Percentiles rank a stretch among this genome's conserved stretches.
phyloP scores from a whole-genome alignment of 257 asterid species.

The Mitragyna speciosa region DNA sequence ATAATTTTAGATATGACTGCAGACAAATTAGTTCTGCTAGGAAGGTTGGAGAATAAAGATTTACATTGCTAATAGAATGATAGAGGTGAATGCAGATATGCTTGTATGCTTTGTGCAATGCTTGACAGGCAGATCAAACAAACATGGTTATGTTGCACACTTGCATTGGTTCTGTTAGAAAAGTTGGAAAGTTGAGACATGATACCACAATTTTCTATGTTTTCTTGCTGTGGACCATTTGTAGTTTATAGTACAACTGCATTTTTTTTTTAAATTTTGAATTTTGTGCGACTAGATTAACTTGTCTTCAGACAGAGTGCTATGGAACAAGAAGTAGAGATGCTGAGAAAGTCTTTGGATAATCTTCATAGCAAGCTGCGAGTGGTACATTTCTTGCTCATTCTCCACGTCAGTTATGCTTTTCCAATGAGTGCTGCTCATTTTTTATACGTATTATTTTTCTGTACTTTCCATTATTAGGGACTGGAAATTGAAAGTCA shows the following conservation, averaged over 20 bases:
- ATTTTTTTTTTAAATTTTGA: not conserved
- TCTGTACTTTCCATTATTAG: conserved; percentile 41
- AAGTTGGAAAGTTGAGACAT: not conserved
- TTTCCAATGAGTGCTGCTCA: conserved; percentile 12
- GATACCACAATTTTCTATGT: not conserved
- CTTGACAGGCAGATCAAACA: not conserved
- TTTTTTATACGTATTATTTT: conserved; percentile 14
- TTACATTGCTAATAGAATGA: not conserved
- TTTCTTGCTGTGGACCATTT: not conserved
- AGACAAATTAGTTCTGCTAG: not conserved
- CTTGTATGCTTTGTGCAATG: not conserved
- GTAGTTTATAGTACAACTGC: not conserved
- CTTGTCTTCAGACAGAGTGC: conserved; percentile 82
- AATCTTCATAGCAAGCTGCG: conserved; percentile 68
- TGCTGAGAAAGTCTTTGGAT: conserved; percentile 56
- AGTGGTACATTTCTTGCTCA: conserved; percentile 50
- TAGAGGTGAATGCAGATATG: not conserved
- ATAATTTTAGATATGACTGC: not conserved
- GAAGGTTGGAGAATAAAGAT: not conserved
- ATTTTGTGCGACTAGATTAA: conserved; percentile 42
- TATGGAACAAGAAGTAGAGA: conserved; percentile 76
- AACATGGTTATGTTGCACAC: not conserved
- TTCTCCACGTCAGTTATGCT: conserved; percentile 10
- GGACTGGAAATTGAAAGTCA: conserved; percentile 91
- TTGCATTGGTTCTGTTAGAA: not conserved